Evolutionary conservation across 768 basidiomycete species (phyloP).

Genomic region (Panaeolus papilionaceus): DNA sequence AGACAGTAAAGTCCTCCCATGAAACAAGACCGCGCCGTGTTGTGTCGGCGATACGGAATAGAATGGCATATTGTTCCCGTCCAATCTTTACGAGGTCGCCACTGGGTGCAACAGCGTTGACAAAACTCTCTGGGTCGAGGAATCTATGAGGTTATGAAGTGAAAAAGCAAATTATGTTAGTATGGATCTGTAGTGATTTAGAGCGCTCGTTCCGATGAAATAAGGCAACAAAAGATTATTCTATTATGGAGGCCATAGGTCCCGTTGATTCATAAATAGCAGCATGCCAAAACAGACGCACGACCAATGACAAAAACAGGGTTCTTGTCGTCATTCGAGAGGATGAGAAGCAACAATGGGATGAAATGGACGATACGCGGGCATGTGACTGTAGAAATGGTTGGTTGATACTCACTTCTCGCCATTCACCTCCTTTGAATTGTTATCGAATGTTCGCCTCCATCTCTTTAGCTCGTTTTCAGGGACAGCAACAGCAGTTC

Average conservation of each 20-base stretch:
- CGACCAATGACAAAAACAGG: constrained; percentile 22
- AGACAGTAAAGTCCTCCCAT: constrained; percentile 97
- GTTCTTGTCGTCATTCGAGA: constrained; percentile 16
- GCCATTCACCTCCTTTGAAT: constrained; percentile 77
- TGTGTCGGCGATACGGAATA: constrained; percentile 89
- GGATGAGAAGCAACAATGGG: constrained; percentile 27
- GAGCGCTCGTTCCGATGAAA: background rate
- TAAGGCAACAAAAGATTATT: background rate
- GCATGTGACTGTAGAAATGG: constrained; percentile 14
- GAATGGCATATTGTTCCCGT: constrained; percentile 85
- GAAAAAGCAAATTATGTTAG: background rate
- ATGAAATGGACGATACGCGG: constrained; percentile 16
- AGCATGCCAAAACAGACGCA: constrained; percentile 16
- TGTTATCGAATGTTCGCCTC: constrained; percentile 85
- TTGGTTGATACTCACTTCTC: constrained; percentile 70
- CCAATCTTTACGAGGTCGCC: constrained; percentile 87
- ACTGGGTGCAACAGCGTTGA: constrained; percentile 92
- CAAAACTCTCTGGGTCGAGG: constrained; percentile 87
- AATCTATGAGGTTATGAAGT: constrained; percentile 55
- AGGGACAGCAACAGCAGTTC: constrained; percentile 70
- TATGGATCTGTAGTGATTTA: background rate
- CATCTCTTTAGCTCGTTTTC: constrained; percentile 89
- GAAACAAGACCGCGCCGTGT: constrained; percentile 78
- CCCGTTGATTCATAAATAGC: constrained; percentile 19
- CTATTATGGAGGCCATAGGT: background rate